A percentile compares a stretch with the other conserved stretches of the same genome.
These are phyloP conservation scores for Xylaria curta DNA, from an alignment of 495 filamentous ascomycete species.

Conservation along the genomic window DNA sequence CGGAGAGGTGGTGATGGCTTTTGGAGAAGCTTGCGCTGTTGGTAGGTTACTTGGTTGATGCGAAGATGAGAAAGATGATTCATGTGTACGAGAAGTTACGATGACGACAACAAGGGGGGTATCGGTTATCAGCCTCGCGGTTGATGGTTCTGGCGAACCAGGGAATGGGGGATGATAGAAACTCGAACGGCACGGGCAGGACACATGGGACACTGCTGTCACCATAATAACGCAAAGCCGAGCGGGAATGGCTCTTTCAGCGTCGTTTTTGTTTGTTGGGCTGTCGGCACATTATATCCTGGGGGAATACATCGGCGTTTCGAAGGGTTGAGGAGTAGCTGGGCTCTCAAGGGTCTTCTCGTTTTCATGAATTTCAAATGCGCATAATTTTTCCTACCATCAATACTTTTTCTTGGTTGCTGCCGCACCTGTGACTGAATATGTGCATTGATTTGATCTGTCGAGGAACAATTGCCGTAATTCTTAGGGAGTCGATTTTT, in stretches of 20 bases:
- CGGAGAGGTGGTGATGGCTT: slow-evolving; percentile 45
- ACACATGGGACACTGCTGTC: background rate
- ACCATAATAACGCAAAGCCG: background rate
- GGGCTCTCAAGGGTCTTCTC: slow-evolving; percentile 9
- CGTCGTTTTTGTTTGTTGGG: slow-evolving; percentile 6
- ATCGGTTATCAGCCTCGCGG: background rate
- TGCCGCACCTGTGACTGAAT: background rate
- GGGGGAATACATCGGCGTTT: slow-evolving; percentile 24
- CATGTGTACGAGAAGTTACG: background rate
- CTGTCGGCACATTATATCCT: slow-evolving; percentile 21
- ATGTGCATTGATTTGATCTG: background rate
- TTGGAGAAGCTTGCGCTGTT: slow-evolving; percentile 59
- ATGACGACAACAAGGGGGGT: background rate
- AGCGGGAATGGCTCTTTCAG: background rate
- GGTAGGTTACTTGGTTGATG: slow-evolving; percentile 37
- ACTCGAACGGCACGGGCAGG: background rate
- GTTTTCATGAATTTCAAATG: background rate
- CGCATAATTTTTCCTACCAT: background rate
- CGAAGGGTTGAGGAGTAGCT: background rate
- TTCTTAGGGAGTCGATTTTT: background rate
- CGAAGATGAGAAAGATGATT: background rate
- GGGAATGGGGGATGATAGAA: background rate
- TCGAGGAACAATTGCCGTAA: background rate
- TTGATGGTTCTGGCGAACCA: background rate
- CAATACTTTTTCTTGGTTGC: background rate